phyloP scores from a whole-genome alignment of 2,329 filamentous ascomycete genomes.

The Clonostachys rosea region DNA sequence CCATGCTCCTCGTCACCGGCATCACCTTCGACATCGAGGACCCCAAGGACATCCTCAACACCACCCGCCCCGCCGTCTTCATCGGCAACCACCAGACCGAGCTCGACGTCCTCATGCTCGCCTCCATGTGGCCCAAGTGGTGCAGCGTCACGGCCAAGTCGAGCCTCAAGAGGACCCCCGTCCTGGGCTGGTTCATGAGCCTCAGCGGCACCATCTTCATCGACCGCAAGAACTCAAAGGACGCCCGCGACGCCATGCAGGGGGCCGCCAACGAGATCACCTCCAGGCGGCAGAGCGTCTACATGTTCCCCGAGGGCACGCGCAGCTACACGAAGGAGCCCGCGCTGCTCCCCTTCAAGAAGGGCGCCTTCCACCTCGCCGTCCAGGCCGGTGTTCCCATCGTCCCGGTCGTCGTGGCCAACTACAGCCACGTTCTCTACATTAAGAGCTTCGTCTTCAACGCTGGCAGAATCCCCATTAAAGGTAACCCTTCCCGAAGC shows the following conservation, averaged over 20 bases:
- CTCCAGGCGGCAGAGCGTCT: conserved; percentile 67
- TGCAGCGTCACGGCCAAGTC: conserved; percentile 92
- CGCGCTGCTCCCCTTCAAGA: conserved; percentile 90
- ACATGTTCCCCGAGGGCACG: conserved; percentile 90
- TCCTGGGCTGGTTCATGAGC: conserved; percentile 93
- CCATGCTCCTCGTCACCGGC: conserved; percentile 72
- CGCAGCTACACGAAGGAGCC: conserved; percentile 83
- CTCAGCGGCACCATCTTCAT: conserved; percentile 92
- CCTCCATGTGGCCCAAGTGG: conserved; percentile 82
- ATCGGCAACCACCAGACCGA: conserved; percentile 96
- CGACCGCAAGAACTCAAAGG: conserved; percentile 79
- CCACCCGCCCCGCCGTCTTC: conserved; percentile 78
- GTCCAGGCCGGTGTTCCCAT: conserved; percentile 92
- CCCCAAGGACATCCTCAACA: conserved; percentile 54
- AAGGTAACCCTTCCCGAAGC: conserved; percentile 44
- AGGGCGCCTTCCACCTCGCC: conserved; percentile 95
- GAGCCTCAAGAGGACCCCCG: conserved; percentile 70
- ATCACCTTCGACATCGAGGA: conserved; percentile 74
- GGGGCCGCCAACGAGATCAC: conserved; percentile 79
- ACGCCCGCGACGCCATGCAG: conserved; percentile 80
- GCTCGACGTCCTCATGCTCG: conserved; percentile 89
- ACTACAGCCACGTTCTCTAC: conserved; percentile 71
- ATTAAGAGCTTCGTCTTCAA: conserved; percentile 62
- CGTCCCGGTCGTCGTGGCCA: conserved; percentile 77
- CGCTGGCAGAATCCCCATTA: conserved; percentile 67